Conservation (phyloP, 164 flowering plant genomes). For the Umbellularia californica region DNA sequence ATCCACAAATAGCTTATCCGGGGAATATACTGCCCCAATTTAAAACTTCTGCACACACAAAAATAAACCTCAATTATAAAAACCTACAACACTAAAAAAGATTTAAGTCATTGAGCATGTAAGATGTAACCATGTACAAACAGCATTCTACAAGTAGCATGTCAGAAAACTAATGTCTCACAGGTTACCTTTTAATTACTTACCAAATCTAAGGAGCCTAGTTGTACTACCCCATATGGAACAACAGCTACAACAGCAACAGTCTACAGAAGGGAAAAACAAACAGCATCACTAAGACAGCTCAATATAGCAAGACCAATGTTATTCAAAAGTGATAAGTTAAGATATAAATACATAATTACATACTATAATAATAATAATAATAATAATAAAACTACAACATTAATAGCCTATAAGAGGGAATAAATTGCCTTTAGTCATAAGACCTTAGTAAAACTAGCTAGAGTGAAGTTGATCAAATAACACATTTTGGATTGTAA, state of each 20-base stretch:
- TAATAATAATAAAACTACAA: background rate
- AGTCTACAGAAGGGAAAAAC: constrained; percentile 49
- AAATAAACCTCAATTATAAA: background rate
- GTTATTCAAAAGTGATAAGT: background rate
- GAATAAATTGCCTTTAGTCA: too few species aligned
- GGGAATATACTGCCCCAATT: background rate
- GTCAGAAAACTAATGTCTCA: background rate
- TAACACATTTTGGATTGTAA: too few species aligned
- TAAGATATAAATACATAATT: background rate
- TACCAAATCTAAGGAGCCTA: constrained; percentile 74
- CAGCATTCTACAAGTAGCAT: background rate
- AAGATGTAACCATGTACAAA: background rate
- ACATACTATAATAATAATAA: background rate
- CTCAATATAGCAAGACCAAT: background rate
- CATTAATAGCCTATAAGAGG: background rate
- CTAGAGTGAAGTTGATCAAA: too few species aligned
- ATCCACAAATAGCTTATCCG: too few species aligned
- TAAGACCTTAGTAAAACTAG: background rate
- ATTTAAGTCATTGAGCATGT: too few species aligned
- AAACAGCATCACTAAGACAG: background rate
- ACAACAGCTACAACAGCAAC: constrained; percentile 65
- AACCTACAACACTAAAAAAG: background rate
- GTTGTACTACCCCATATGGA: constrained; percentile 82
- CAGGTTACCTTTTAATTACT: constrained; percentile 8
- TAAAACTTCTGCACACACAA: background rate